Conservation (phyloP, 306 rosid species). For the Mimosa bimucronata region DNA sequence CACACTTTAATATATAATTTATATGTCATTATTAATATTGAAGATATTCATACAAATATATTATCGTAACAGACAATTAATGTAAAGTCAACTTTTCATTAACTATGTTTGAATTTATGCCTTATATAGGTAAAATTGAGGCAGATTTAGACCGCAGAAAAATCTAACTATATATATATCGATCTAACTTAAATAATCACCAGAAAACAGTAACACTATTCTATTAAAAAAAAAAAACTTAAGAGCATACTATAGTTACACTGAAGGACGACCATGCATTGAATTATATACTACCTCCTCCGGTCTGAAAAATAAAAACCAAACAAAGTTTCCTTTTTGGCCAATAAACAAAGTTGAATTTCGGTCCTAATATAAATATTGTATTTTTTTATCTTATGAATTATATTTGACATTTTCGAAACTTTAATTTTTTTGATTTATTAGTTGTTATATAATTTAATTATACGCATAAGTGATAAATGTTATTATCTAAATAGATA, state of each 20-base stretch:
- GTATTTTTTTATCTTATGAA: too few species aligned
- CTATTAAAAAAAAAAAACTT: too few species aligned
- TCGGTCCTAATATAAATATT: too few species aligned
- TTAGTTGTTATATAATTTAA: too few species aligned
- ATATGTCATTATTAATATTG: not conserved
- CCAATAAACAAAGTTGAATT: too few species aligned
- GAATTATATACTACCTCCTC: too few species aligned
- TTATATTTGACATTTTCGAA: too few species aligned
- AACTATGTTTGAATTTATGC: not conserved
- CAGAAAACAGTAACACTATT: not conserved
- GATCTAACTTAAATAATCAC: not conserved
- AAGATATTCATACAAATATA: not conserved
- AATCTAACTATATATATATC: not conserved
- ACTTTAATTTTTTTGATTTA: too few species aligned
- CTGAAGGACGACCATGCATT: not conserved
- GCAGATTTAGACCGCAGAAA: not conserved
- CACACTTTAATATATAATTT: not conserved
- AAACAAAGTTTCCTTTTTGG: too few species aligned
- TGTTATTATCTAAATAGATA: too few species aligned
- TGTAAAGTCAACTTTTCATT: not conserved
- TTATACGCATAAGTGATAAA: too few species aligned
- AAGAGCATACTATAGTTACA: not conserved
- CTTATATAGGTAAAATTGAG: not conserved
- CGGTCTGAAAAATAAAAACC: too few species aligned
- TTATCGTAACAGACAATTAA: not conserved